A percentile compares a stretch with the other conserved stretches of the same genome.
These are phyloP conservation scores for Tetracladium maxilliforme DNA, from an alignment of 2,329 filamentous ascomycete genomes.

Conservation along the genomic window DNA sequence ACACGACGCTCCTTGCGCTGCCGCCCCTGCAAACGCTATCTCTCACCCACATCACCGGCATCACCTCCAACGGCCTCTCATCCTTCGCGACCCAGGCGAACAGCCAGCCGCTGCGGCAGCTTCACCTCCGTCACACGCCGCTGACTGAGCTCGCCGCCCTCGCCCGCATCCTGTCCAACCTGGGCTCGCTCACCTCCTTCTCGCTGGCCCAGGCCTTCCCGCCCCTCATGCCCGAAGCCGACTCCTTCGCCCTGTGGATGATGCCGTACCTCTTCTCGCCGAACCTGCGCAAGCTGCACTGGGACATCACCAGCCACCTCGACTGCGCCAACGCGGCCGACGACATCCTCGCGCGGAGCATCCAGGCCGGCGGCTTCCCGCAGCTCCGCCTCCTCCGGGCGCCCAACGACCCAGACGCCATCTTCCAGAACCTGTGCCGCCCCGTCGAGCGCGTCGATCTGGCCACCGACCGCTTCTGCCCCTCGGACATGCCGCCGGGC, in stretches of 20 bases:
- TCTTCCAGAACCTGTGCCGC: slow-evolving; percentile 54
- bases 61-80: slow-evolving; percentile 40
- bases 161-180: slow-evolving; percentile 41
- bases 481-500: slow-evolving; percentile 1
- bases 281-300: slow-evolving; percentile 40
- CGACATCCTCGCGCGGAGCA: slow-evolving; percentile 47
- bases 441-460: slow-evolving; percentile 40
- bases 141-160: slow-evolving; percentile 40
- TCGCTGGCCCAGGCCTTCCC: slow-evolving; percentile 37
- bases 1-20: slow-evolving; percentile 36
- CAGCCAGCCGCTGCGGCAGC: slow-evolving; percentile 26
- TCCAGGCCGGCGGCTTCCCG: slow-evolving; percentile 48
- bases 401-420: slow-evolving; percentile 54
- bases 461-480: slow-evolving; percentile 26
- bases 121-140: slow-evolving; percentile 40
- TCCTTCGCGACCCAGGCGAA: slow-evolving; percentile 34
- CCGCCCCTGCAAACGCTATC: slow-evolving; percentile 39
- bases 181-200: slow-evolving; percentile 31
- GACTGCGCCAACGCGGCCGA: slow-evolving; percentile 32
- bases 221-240: slow-evolving; percentile 37
- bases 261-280: slow-evolving; percentile 44
- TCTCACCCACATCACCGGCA: slow-evolving; percentile 37
- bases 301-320: slow-evolving; percentile 42
- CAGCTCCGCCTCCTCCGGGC: slow-evolving; percentile 41
- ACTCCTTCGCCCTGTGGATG: slow-evolving; percentile 47